Evolutionary conservation across 1,284 basidiomycete species (phyloP), one percentile per base, ranked within the genome.

Genomic region (Gymnopus androsaceus): DNA sequence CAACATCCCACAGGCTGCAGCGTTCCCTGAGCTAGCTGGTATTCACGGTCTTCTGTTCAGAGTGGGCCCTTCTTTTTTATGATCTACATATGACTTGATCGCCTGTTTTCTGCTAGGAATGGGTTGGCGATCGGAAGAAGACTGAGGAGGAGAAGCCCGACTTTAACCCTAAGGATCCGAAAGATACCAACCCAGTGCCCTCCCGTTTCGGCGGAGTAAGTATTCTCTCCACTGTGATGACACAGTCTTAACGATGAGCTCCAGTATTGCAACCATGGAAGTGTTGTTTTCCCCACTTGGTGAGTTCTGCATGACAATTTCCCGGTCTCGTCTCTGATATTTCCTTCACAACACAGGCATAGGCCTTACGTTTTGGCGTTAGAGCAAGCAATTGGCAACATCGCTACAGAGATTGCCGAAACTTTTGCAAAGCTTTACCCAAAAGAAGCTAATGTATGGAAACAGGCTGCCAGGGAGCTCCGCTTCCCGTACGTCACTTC

Each of bases 281-380:
- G 47, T 36, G 47, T 49, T 4, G 11, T 49, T n/a, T 49, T 49
- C 21, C 47, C 47, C 9, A 49, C n/a, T 23, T 49, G 47, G 47
- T 49, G 17, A 49, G 28, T 34, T 17, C 3, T 19, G 6, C 19
- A 19, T 9, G 40, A 17, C 6, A 8, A 42, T 14, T 14, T 21
- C 15, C 40, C 7, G 19, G 12, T 34, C 28, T 17, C 14, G 5
- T 11, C 6, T 27, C 27, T 17, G n/a, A 14, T 21, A 3, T 17
- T 34, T 33, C n/a, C n/a, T n/a, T n/a, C n/a, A n/a, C n/a, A n/a
- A n/a, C 15, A 33, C n/a, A 49, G 47, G 47, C 47, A 49, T 17
- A 19, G 47, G 6, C 30, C 47, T 21, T 49, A 49, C 28, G 30
- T 49, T 4, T 3, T 49, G 30, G 47, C 47, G 2, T 34, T 49